Conservation (phyloP, 192 early-diverging fungal genomes). For the Umbelopsis isabellina region DNA sequence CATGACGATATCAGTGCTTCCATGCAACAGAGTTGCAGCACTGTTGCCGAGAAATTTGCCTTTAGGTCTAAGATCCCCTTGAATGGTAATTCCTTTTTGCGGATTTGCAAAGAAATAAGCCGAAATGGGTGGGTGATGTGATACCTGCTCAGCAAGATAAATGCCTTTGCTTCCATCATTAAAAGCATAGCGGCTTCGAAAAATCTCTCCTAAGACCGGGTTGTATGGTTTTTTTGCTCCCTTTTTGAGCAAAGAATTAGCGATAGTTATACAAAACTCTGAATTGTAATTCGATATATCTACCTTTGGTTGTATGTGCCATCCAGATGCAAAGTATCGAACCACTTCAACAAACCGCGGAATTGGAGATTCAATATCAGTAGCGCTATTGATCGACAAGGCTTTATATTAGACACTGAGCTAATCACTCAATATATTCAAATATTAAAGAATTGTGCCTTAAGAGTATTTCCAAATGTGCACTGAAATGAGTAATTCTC, state of each 20-base stretch:
- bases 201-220: constrained; percentile 89
- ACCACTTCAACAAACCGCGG: constrained; percentile 83
- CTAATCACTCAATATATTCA: background rate
- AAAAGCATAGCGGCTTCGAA: constrained; percentile 78
- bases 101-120: constrained; percentile 82
- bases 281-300: too few relatives aligned
- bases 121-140: constrained; percentile 91
- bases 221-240: constrained; percentile 94
- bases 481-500: constrained; percentile 95
- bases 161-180: constrained; percentile 66
- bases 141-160: constrained; percentile 87
- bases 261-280: too few relatives aligned
- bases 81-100: constrained; percentile 73
- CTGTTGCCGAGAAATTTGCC: constrained; percentile 89
- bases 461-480: constrained; percentile 81
- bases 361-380: constrained; percentile 66
- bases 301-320: constrained; percentile 92
- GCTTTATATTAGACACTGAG: background rate
- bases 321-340: constrained; percentile 86
- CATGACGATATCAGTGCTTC: constrained; percentile 63
- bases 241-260: constrained; percentile 33
- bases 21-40: constrained; percentile 85
- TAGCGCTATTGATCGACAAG: constrained; percentile 54
- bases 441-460: constrained; percentile 50
- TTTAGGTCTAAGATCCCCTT: constrained; percentile 80